Conservation (phyloP, 2,329 filamentous ascomycete species). For the Sporothrix variecibatus region DNA sequence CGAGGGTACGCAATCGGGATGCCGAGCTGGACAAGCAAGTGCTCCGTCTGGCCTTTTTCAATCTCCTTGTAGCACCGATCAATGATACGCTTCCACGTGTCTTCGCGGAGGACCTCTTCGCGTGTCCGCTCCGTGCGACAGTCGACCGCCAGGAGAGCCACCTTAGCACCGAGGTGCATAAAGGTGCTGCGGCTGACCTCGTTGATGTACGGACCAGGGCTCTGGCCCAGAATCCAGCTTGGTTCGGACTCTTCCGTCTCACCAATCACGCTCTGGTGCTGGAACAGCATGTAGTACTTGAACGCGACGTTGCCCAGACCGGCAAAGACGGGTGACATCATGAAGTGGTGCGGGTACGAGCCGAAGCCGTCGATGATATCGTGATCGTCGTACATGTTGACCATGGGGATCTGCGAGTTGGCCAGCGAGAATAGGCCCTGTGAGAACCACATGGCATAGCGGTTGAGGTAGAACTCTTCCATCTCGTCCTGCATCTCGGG, state of each 20-base stretch:
- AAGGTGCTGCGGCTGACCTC: constrained; percentile 84
- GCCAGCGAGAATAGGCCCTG: constrained; percentile 93
- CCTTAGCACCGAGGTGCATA: constrained; percentile 74
- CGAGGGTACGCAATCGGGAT: constrained; percentile 82
- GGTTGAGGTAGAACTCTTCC: constrained; percentile 82
- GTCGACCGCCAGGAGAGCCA: constrained; percentile 84
- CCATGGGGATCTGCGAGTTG: constrained; percentile 92
- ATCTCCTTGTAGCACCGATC: constrained; percentile 83
- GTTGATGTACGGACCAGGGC: constrained; percentile 85
- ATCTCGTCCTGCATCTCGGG: constrained; percentile 83
- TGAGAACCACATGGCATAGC: constrained; percentile 94
- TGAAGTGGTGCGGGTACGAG: constrained; percentile 88
- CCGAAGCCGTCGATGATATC: constrained; percentile 91
- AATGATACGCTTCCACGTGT: constrained; percentile 84
- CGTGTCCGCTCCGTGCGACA: constrained; percentile 87
- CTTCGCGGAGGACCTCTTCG: constrained; percentile 75
- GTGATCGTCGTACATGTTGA: constrained; percentile 98
- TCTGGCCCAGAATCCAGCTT: constrained; percentile 82
- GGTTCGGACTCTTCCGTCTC: constrained; percentile 84
- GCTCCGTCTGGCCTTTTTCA: constrained; percentile 79
- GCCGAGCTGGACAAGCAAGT: constrained; percentile 82
- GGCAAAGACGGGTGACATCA: constrained; percentile 85
- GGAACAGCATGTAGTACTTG: constrained; percentile 99
- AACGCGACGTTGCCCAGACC: constrained; percentile 89
- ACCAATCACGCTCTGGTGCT: constrained; percentile 83